Conservation (phyloP, 176 grass and related monocot genomes). For the Juncus inflexus region DNA sequence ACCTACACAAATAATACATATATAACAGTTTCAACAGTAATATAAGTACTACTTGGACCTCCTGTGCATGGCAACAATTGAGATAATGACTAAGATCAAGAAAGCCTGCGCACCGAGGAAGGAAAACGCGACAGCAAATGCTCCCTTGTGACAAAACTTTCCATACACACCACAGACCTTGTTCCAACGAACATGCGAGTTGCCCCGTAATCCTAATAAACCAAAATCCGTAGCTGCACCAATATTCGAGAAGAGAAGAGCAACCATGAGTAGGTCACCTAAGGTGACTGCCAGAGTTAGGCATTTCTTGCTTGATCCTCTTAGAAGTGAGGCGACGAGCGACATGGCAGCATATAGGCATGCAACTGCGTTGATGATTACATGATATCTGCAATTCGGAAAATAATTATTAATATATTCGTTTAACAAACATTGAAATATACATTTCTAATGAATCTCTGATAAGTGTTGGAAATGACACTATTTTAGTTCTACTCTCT, state of each 20-base stretch:
- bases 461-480: too few species aligned
- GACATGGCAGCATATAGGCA: constrained; percentile 17
- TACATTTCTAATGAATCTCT: too few species aligned
- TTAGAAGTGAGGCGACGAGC: constrained; percentile 8
- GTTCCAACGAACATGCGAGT: constrained; percentile 49
- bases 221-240: constrained; percentile 43
- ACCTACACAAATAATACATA: not conserved
- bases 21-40: not conserved
- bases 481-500: not conserved
- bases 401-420: not conserved
- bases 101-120: constrained; percentile 37
- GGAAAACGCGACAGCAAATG: constrained; percentile 41
- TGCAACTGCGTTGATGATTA: not conserved
- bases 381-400: constrained; percentile 27
- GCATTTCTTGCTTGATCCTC: constrained; percentile 17
- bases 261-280: constrained; percentile 43
- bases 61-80: constrained; percentile 57
- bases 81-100: constrained; percentile 52
- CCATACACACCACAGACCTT: constrained; percentile 52
- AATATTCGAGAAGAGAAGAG: constrained; percentile 44
- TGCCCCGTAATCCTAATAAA: constrained; percentile 37
- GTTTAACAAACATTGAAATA: not conserved
- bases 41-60: constrained; percentile 43
- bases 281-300: constrained; percentile 21
- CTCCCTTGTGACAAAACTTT: constrained; percentile 54